phyloP scores from a whole-genome alignment of 2,329 filamentous ascomycete species.

The Cladorrhinum sp. region DNA sequence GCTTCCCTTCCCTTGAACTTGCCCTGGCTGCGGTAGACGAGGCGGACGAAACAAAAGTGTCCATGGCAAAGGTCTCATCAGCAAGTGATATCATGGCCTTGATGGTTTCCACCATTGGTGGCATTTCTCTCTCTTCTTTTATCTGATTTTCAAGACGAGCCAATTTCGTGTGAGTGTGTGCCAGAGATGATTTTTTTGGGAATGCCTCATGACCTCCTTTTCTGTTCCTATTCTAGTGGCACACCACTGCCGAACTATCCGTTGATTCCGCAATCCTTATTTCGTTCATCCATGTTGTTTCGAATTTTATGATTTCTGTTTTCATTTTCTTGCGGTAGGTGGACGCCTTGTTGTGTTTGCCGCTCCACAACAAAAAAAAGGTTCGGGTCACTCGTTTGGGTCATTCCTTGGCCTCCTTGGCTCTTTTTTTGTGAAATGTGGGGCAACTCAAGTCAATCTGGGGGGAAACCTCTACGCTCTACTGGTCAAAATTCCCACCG shows the following conservation, averaged over 20 bases:
- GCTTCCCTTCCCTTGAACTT: not conserved
- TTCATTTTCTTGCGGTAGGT: not conserved
- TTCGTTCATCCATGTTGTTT: not conserved
- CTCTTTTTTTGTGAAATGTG: not conserved
- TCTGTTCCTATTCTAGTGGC: slow-evolving; percentile 13
- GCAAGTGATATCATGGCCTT: slow-evolving; percentile 25
- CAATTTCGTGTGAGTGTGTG: slow-evolving; percentile 4
- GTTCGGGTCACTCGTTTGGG: slow-evolving; percentile 12
- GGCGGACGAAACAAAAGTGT: slow-evolving; percentile 7
- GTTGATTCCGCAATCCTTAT: not conserved
- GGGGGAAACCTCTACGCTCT: not conserved
- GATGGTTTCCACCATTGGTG: not conserved
- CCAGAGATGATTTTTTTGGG: slow-evolving; percentile 12
- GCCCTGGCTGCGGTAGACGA: not conserved
- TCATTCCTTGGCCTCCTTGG: slow-evolving; percentile 1
- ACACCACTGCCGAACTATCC: slow-evolving; percentile 24
- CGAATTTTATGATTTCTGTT: not conserved
- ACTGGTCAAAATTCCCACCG: slow-evolving; percentile 14
- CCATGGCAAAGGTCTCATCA: slow-evolving; percentile 1
- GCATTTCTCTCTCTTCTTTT: slow-evolving; percentile 1
- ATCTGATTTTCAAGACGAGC: slow-evolving; percentile 19
- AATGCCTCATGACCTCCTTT: slow-evolving; percentile 25
- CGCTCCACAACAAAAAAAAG: not conserved
- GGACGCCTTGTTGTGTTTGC: slow-evolving; percentile 3
- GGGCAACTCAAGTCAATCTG: not conserved